A percentile compares a stretch with the other conserved stretches of the same genome.
These are phyloP conservation scores for Primulina tabacum DNA, from an alignment of 257 asterid genomes.

Conservation along the genomic window DNA sequence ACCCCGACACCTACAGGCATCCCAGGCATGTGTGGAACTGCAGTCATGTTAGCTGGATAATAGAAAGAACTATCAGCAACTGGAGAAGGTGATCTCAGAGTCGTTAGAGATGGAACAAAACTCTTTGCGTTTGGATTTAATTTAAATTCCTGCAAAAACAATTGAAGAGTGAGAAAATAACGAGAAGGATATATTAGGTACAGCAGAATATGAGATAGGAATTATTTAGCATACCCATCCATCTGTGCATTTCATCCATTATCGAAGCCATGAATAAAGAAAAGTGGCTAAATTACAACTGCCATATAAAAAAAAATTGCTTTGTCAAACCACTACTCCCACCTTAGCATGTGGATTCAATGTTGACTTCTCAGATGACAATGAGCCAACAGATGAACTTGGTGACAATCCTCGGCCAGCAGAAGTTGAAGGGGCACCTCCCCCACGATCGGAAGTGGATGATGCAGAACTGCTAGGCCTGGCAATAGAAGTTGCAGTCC, in stretches of 20 bases:
- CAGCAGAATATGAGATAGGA: background rate
- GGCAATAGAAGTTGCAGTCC: constrained; percentile 36
- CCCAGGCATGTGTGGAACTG: constrained; percentile 77
- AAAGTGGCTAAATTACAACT: background rate
- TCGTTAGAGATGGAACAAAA: constrained; percentile 65
- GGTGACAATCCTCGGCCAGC: constrained; percentile 72
- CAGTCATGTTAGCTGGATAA: constrained; percentile 67
- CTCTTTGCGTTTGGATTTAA: constrained; percentile 88
- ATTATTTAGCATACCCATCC: background rate
- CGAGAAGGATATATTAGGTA: constrained; percentile 11
- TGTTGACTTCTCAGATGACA: constrained; percentile 83
- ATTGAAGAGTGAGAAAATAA: constrained; percentile 16
- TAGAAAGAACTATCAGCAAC: constrained; percentile 75
- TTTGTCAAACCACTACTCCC: constrained; percentile 12
- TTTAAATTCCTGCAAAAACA: constrained; percentile 69
- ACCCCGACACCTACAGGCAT: constrained; percentile 89
- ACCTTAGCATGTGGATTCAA: constrained; percentile 97
- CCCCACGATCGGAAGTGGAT: constrained; percentile 57
- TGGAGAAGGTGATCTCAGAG: constrained; percentile 81
- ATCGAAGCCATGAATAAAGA: background rate
- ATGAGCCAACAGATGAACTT: constrained; percentile 78
- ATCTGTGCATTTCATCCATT: background rate
- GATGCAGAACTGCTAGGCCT: constrained; percentile 65
- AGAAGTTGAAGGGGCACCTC: constrained; percentile 66
- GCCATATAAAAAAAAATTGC: too few relatives aligned